Evolutionary conservation across 1,284 basidiomycete genomes (phyloP), one percentile per base, ranked within the genome.

Genomic region (Pseudozyma thailandica): DNA sequence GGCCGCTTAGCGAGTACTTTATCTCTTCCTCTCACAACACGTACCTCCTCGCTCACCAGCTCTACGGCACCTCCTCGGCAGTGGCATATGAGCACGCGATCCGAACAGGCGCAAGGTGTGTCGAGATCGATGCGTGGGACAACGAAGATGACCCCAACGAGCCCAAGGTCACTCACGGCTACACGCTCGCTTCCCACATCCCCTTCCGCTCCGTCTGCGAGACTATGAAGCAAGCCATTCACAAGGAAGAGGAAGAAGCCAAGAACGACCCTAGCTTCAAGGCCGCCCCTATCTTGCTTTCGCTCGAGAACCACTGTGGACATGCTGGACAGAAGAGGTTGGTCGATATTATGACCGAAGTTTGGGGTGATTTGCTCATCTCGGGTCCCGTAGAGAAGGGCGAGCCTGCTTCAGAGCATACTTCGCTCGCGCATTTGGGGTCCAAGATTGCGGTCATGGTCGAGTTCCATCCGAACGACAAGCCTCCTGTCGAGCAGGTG

Each of bases 71-170:
- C 31, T 84, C 88, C 4, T 88, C 88, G 7, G 84, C 88, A 1
- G 84, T 85, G 1, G 86, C 85, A 0, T 90, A 90, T 75, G 86
- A 84, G 4, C 86, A 88, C 61, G 88, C 89, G 38, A 82, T 90
- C 15, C 82, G 83, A 25, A 85, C 86, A 5, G 85, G 86, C 43
- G 87, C 85, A 5, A 86, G 88, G 33, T 90, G 88, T 74, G 87
- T 90, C 82, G 89, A 90, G 78, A 89, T 90, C 56, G 89, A 90
- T 72, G 88, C 88, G 15, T 90, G 89, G 89, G 86, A 88, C 12
- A 61, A 73, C 15, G 77, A 78, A 0, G 49, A 69, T 21, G 86
- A 86, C 5, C 83, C 84, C 2, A 83, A 85, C 42, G 87, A 87
- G 12, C 85, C 87, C 25, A 84, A 89, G 50, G 88, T 89, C 30